Conservation (phyloP, 129 eudicot genomes). For the Escallonia rubra region DNA sequence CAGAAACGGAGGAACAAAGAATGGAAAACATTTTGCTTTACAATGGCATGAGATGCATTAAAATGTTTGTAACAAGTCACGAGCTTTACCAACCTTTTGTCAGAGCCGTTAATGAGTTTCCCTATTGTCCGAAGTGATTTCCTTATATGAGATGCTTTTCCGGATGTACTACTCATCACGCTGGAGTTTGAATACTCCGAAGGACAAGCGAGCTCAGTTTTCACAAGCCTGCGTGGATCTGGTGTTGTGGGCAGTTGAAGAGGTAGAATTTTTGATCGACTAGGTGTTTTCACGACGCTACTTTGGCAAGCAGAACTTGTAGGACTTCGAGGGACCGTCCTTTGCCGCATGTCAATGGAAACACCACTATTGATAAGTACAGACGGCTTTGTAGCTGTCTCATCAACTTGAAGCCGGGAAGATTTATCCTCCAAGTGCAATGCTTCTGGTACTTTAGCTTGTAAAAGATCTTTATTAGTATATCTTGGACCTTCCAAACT, state of each 20-base stretch:
- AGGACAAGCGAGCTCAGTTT: slow-evolving; percentile 10
- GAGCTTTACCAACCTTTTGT: slow-evolving; percentile 46
- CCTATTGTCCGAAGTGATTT: slow-evolving; percentile 90
- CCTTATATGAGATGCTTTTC: slow-evolving; percentile 56
- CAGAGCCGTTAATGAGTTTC: slow-evolving; percentile 77
- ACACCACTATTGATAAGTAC: not conserved
- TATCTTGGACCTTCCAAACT: slow-evolving; percentile 52
- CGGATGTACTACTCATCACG: slow-evolving; percentile 22
- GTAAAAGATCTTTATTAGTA: not conserved
- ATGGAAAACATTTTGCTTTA: no score
- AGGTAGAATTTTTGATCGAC: slow-evolving; percentile 24
- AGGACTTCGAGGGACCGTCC: slow-evolving; percentile 19
- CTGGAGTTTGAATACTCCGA: slow-evolving; percentile 35
- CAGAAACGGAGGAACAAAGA: no score
- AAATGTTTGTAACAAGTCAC: not conserved
- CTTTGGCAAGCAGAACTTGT: slow-evolving; percentile 8
- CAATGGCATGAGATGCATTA: not conserved
- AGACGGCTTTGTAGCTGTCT: slow-evolving; percentile 6
- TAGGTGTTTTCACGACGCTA: slow-evolving; percentile 23
- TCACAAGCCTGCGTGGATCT: slow-evolving; percentile 30
- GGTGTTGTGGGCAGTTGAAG: slow-evolving; percentile 56
- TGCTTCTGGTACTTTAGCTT: slow-evolving; percentile 8
- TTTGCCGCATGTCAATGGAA: not conserved
- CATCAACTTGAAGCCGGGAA: slow-evolving; percentile 3
- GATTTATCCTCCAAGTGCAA: not conserved